Evolutionary conservation across 192 early-diverging fungal genomes (phyloP).

Genomic region (Phlyctochytrium arcticum): DNA sequence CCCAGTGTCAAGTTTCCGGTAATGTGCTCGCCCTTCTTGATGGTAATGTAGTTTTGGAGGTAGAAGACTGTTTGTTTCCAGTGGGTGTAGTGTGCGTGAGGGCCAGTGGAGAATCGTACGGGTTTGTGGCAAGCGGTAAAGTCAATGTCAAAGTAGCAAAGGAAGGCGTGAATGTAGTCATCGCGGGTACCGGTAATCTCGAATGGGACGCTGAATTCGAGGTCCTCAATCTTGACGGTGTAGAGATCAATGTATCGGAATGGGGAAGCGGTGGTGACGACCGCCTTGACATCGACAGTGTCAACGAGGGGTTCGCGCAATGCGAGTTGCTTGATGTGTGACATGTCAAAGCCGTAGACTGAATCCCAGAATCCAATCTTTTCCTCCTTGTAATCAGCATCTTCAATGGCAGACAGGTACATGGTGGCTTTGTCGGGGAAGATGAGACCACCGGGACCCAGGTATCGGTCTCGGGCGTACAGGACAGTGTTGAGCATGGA

Average conservation of each 20-base stretch:
- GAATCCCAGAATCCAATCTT: constrained; percentile 91
- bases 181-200: constrained; percentile 69
- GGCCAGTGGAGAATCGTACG: constrained; percentile 73
- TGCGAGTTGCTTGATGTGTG: constrained; percentile 83
- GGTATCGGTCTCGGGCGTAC: constrained; percentile 90
- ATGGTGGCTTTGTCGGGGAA: constrained; percentile 84
- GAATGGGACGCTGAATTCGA: constrained; percentile 82
- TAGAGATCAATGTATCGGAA: constrained; percentile 79
- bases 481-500: constrained; percentile 99
- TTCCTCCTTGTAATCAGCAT: constrained; percentile 90
- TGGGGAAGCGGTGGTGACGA: constrained; percentile 72
- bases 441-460: constrained; percentile 86
- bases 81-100: constrained; percentile 89
- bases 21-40: constrained; percentile 71
- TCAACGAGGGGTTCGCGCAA: constrained; percentile 94
- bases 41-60: constrained; percentile 65
- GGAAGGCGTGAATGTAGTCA: constrained; percentile 89
- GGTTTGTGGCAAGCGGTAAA: constrained; percentile 90
- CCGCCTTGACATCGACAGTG: constrained; percentile 80
- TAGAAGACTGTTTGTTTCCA: constrained; percentile 99
- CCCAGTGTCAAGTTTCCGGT: constrained; percentile 61
- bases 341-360: constrained; percentile 98
- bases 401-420: constrained; percentile 87
- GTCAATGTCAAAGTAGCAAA: constrained; percentile 96
- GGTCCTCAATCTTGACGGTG: constrained; percentile 84